Evolutionary conservation across 2,329 filamentous ascomycete genomes (phyloP).

Genomic region (Talaromyces sp.): DNA sequence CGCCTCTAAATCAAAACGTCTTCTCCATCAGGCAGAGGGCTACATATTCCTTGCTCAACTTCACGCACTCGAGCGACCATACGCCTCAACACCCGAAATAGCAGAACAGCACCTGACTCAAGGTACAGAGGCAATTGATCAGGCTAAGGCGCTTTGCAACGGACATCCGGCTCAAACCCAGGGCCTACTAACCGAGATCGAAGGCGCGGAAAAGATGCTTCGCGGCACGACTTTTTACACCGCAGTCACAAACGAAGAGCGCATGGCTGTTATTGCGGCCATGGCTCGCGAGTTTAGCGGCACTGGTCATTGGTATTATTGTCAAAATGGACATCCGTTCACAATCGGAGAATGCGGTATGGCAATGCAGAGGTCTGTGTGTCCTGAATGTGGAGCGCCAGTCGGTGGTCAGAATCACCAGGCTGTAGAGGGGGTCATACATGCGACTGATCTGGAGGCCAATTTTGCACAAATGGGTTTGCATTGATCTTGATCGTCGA

Average conservation of each 20-base stretch:
- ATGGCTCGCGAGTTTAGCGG: slow-evolving; percentile 52
- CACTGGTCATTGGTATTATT: slow-evolving; percentile 51
- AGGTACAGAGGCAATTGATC: neutral
- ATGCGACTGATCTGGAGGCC: slow-evolving; percentile 9
- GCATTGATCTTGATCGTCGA: neutral
- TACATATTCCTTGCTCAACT: slow-evolving; percentile 52
- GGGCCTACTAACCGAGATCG: slow-evolving; percentile 46
- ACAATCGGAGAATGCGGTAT: slow-evolving; percentile 32
- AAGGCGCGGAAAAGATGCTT: slow-evolving; percentile 48
- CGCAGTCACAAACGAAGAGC: slow-evolving; percentile 51
- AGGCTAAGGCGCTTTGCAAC: neutral
- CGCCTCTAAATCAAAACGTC: slow-evolving; percentile 36
- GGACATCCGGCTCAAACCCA: slow-evolving; percentile 28
- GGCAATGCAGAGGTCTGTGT: slow-evolving; percentile 29
- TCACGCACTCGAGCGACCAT: slow-evolving; percentile 42
- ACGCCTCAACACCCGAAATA: neutral
- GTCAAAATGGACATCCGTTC: slow-evolving; percentile 25
- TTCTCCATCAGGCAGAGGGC: slow-evolving; percentile 50
- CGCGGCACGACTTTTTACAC: slow-evolving; percentile 48
- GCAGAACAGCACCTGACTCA: neutral
- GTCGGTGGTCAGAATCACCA: slow-evolving; percentile 25
- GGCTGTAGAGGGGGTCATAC: slow-evolving; percentile 14
- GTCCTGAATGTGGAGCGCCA: slow-evolving; percentile 27
- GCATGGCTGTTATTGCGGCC: slow-evolving; percentile 49
- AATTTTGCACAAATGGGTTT: neutral